A percentile compares a stretch with the other conserved stretches of the same genome.
These are phyloP conservation scores for Isochrysis galbana DNA, from an alignment of 78 protist species.

Conservation along the genomic window DNA sequence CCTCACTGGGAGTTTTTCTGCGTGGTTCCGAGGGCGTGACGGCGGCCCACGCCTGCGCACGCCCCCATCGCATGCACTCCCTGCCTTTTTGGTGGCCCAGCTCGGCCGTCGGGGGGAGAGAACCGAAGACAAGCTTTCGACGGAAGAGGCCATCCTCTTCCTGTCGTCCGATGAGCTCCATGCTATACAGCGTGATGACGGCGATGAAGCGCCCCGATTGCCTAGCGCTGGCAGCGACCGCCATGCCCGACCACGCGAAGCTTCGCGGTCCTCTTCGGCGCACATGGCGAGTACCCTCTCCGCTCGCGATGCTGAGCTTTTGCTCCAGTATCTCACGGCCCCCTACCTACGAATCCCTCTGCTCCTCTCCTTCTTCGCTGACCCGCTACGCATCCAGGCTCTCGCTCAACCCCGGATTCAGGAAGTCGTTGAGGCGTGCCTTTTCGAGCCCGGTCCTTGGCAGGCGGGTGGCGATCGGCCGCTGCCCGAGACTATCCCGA, in stretches of 20 bases:
- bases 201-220: too few relatives aligned
- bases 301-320: constrained; percentile 50
- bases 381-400: constrained; percentile 37
- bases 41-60: too few relatives aligned
- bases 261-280: too few relatives aligned
- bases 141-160: constrained; percentile 57
- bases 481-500: not conserved
- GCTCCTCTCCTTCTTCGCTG: constrained; percentile 70
- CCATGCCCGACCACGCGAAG: too few relatives aligned
- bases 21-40: too few relatives aligned
- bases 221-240: too few relatives aligned
- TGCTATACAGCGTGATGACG: not conserved
- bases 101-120: too few relatives aligned
- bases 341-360: constrained; percentile 70
- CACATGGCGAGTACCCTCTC: constrained; percentile 46
- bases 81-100: too few relatives aligned
- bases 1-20: too few relatives aligned
- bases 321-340: constrained; percentile 54
- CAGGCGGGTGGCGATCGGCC: not conserved
- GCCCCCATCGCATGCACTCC: too few relatives aligned
- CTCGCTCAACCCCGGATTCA: constrained; percentile 32
- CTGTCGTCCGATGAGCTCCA: constrained; percentile 17
- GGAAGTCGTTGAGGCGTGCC: constrained; percentile 36
- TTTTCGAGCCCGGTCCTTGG: constrained; percentile 70
- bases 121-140: not conserved